Base-by-base conservation (phyloP, 148 eudicot species). In the Spergularia marina region DNA sequence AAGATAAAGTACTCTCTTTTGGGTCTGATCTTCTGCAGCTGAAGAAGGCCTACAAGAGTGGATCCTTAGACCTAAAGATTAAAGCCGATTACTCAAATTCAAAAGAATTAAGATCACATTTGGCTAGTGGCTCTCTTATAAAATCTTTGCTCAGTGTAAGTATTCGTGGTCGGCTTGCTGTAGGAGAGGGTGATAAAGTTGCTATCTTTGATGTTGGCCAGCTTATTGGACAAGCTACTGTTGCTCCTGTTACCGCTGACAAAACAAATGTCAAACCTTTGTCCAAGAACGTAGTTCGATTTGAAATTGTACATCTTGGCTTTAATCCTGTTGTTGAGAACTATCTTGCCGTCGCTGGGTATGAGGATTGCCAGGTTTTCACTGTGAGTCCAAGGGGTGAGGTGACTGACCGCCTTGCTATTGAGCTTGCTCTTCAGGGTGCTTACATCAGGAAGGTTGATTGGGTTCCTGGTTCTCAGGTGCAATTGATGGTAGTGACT, bases 121-220 rank as follows among this genome's bases (percentile, higher is more conserved):
- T 96, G 75, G 85, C 91, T 23, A 91, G 86, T 86, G 99, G 99
- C 56, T 89, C 98, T 79, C 97, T 96, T 58, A 85, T 91, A 77
- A 96, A 96, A 85, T 96, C 98, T 47, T 87, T 96, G 78, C 93
- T 96, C n/a, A 91, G 93, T 79, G 95, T 91, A 72, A 92, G 93
- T 81, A 84, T 78, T 78, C 91, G 97, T 73, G 99, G 99, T 58
- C 89, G 98, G 68, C 93, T 96, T 75, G 99, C 99, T 82, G 99
- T 91, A 76, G 99, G 99, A 41, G 99, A 96, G 80, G 99, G 99
- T 76, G 99, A 96, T 77, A 96, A 88, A 81, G 99, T 96, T 77
- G 93, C 99, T 77, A 88, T 96, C 80, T 93, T 96, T 84, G 99
- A 96, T 83, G 97, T 96, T 79, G 98, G 98, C 39, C 99, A 96